phyloP scores from a whole-genome alignment of 192 early-diverging fungal species.

The Coemansia sp. region DNA sequence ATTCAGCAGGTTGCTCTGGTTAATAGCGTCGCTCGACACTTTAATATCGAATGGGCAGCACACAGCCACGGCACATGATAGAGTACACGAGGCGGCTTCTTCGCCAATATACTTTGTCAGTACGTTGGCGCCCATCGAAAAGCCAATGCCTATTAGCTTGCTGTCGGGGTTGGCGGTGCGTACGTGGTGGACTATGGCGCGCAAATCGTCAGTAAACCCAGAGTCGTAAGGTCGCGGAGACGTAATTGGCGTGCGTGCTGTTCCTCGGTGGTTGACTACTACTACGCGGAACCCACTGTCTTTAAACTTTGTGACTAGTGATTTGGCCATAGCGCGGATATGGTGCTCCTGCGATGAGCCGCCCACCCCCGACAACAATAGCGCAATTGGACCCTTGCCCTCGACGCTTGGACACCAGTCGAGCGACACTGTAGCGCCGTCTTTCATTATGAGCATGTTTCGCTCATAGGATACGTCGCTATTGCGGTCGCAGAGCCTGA shows the following conservation, averaged over 20 bases:
- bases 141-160: slow-evolving; percentile 80
- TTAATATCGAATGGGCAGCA: slow-evolving; percentile 87
- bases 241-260: slow-evolving; percentile 74
- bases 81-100: slow-evolving; percentile 65
- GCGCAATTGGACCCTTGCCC: slow-evolving; percentile 65
- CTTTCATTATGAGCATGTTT: slow-evolving; percentile 61
- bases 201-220: slow-evolving; percentile 75
- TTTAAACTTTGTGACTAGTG: slow-evolving; percentile 49
- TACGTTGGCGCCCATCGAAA: slow-evolving; percentile 92
- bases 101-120: slow-evolving; percentile 88
- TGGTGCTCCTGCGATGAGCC: slow-evolving; percentile 93
- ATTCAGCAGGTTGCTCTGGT: slow-evolving; percentile 58
- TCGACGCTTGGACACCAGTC: slow-evolving; percentile 75
- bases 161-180: slow-evolving; percentile 54
- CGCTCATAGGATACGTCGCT: slow-evolving; percentile 42
- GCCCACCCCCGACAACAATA: slow-evolving; percentile 87
- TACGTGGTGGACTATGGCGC: slow-evolving; percentile 21
- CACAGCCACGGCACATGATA: slow-evolving; percentile 75
- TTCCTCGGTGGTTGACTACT: slow-evolving; percentile 89
- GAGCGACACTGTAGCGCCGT: slow-evolving; percentile 84
- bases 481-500: slow-evolving; percentile 40
- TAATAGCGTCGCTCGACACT: slow-evolving; percentile 46
- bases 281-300: slow-evolving; percentile 63
- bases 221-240: slow-evolving; percentile 79
- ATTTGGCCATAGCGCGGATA: slow-evolving; percentile 71